phyloP scores from a whole-genome alignment of 306 rosid genomes.

The Sicyos baderoa region DNA sequence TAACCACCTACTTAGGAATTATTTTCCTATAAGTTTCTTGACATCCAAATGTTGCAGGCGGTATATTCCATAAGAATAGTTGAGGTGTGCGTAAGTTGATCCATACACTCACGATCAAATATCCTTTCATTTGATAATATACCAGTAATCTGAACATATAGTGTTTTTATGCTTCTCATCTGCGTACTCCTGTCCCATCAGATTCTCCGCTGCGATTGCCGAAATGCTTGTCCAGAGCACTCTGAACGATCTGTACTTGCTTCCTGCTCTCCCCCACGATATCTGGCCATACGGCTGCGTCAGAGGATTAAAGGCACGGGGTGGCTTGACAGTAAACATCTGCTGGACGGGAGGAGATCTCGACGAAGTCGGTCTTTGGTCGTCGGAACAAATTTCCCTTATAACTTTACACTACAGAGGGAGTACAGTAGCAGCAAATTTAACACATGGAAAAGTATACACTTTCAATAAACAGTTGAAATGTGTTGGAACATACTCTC shows the following conservation, averaged over 20 bases:
- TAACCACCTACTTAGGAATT: too few relatives aligned
- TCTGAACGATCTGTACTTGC: constrained; percentile 34
- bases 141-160: not conserved
- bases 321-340: constrained; percentile 44
- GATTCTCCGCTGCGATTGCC: constrained; percentile 51
- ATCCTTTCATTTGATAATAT: not conserved
- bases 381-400: constrained; percentile 14
- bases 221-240: constrained; percentile 61
- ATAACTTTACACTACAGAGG: constrained; percentile 36
- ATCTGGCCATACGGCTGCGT: constrained; percentile 49
- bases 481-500: constrained; percentile 21
- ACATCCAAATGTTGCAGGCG: too few relatives aligned
- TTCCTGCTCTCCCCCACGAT: constrained; percentile 50
- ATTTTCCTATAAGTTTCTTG: too few relatives aligned
- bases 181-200: constrained; percentile 20
- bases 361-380: constrained; percentile 34
- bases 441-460: constrained; percentile 29
- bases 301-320: constrained; percentile 50
- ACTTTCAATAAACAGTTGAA: constrained; percentile 32
- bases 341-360: constrained; percentile 52
- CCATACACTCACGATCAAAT: too few relatives aligned
- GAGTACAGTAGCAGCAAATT: constrained; percentile 22
- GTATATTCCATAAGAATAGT: too few relatives aligned
- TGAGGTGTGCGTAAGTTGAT: too few relatives aligned
- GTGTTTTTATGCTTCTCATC: not conserved